Evolutionary conservation across 768 basidiomycete genomes (phyloP), one percentile per base, ranked within the genome.

Genomic region (Collybia sp.): DNA sequence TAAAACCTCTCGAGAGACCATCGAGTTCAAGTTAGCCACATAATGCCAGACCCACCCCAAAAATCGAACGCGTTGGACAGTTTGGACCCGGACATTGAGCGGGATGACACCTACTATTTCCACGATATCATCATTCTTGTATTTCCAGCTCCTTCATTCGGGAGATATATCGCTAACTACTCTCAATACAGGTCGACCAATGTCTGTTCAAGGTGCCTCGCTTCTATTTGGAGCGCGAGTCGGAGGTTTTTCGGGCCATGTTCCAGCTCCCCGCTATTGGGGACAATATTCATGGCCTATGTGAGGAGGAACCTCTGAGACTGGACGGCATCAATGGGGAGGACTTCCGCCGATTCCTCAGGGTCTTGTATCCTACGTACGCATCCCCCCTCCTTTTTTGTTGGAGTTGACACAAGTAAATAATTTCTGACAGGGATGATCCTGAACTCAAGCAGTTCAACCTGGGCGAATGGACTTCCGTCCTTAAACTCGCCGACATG

Each of bases 401-500:
- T 25, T 4, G 25, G 8, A 25, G 25, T n/a, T n/a, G n/a, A 25
- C 25, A 25, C 25, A 25, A 25, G 25, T 25, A 8, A 25, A 25
- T 25, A 3, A 4, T 8, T 3, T 8, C 3, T 8, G 25, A 25
- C 25, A 25, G 25, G 25, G 25, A 25, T 25, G 25, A 25, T 25
- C 3, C 25, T 3, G 8, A 3, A 25, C 8, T 37, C 40, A 41
- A 25, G 15, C 34, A 13, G 11, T 44, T 19, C 17, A 30, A 11
- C 15, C 31, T 20, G n/a, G 30, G 12, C 12, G 51, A 53, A 42
- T 70, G 69, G 69, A 53, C 60, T 18, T 51, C 59, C 0, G 59
- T 67, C 34, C 40, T 63, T 18, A 63, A 63, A 44, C 36, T 69
- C n/a, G 46, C 66, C 9, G 57, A 38, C 11, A 55, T 60, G 54